phyloP scores from a whole-genome alignment of 352 stramenopile species.

The Globisporangium heterothallicum region DNA sequence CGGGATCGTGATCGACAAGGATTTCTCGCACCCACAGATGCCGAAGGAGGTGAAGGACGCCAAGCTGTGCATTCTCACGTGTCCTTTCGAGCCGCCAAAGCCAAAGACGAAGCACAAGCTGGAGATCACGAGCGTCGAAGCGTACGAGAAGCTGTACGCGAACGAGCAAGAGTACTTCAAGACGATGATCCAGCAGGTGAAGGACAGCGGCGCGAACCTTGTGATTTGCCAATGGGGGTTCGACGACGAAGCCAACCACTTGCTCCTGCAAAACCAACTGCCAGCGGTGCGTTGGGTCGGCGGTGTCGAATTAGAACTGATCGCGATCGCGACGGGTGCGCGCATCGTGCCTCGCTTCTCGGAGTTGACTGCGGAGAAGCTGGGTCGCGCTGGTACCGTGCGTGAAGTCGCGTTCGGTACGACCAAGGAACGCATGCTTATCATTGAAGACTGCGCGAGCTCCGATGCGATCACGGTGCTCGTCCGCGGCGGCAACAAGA shows the following conservation, averaged over 20 bases:
- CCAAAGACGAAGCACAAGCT: constrained; percentile 99
- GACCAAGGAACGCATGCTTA: constrained; percentile 96
- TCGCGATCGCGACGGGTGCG: constrained; percentile 98
- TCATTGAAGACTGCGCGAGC: constrained; percentile 98
- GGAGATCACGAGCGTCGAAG: constrained; percentile 97
- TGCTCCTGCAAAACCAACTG: constrained; percentile 97
- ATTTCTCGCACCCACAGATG: constrained; percentile 99
- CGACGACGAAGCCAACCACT: constrained; percentile 99
- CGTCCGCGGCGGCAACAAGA: constrained; percentile 98
- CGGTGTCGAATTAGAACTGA: constrained; percentile 99
- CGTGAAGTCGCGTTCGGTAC: constrained; percentile 97
- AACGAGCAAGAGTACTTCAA: constrained; percentile 99
- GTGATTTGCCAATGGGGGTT: constrained; percentile 99
- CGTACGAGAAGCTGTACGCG: constrained; percentile 95
- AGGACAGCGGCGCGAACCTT: constrained; percentile 97
- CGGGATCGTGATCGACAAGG: constrained; percentile 99
- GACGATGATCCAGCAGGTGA: constrained; percentile 99
- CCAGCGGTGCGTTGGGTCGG: constrained; percentile 98
- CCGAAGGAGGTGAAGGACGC: constrained; percentile 95
- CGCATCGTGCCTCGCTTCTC: constrained; percentile 98
- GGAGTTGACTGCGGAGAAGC: constrained; percentile 96
- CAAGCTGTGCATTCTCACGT: constrained; percentile 99
- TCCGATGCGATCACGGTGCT: constrained; percentile 98
- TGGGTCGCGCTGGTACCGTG: constrained; percentile 92
- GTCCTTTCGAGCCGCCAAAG: constrained; percentile 99